phyloP scores from a whole-genome alignment of 176 grass and related monocot species.

The Phragmites australis region DNA sequence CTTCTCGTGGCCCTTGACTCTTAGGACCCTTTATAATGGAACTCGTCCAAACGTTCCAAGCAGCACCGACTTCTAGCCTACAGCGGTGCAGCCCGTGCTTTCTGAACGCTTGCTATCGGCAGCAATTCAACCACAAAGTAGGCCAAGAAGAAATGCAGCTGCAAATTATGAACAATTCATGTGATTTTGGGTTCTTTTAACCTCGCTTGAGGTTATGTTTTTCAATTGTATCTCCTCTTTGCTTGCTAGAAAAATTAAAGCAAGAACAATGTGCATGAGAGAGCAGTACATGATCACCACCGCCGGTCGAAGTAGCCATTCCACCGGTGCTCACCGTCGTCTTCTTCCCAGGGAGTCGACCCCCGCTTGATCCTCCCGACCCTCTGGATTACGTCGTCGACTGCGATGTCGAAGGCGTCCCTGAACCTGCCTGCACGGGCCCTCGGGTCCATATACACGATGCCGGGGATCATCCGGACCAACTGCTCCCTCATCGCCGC shows the following conservation, averaged over 20 bases:
- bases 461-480: conserved; percentile 56
- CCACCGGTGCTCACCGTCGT: conserved; percentile 16
- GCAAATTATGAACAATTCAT: background rate
- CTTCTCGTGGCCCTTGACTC: too few species aligned
- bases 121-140: background rate
- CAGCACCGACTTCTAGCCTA: too few species aligned
- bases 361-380: conserved; percentile 43
- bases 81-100: too few species aligned
- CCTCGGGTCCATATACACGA: conserved; percentile 64
- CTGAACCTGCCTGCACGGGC: background rate
- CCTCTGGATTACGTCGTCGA: conserved; percentile 51
- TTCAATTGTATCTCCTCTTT: background rate
- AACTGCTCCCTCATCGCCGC: conserved; percentile 69
- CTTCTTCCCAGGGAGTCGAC: background rate
- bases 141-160: background rate
- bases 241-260: background rate
- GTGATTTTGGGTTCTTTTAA: background rate
- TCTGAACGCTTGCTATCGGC: too few species aligned
- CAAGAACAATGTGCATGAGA: background rate
- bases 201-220: background rate
- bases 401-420: conserved; percentile 62
- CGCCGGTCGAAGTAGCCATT: conserved; percentile 34
- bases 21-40: too few species aligned
- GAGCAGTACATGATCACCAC: background rate
- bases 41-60: too few species aligned